A percentile compares a stretch with the other conserved stretches of the same genome.
Evolutionary conservation across 2,329 filamentous ascomycete species (phyloP).

Genomic region (Immersiporthe knoxdaviesiana): DNA sequence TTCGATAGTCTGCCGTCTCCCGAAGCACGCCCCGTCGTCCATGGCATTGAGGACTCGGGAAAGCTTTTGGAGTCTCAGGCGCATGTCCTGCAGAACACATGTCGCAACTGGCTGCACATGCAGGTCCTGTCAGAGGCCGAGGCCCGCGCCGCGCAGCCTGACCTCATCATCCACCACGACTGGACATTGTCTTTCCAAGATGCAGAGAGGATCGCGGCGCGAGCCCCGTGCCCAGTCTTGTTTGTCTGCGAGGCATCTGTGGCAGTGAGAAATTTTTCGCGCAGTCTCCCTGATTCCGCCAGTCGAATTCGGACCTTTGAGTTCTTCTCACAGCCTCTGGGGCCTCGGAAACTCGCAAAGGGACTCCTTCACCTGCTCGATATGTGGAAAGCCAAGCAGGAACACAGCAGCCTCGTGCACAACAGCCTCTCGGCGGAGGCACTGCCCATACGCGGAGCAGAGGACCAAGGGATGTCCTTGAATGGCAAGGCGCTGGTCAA

Average conservation of each 20-base stretch:
- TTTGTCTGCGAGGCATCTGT: conserved; percentile 41
- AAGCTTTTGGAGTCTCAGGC: conserved; percentile 28
- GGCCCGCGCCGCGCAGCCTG: conserved; percentile 26
- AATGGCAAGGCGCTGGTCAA: neutral
- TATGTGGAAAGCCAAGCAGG: conserved; percentile 26
- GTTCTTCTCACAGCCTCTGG: conserved; percentile 45
- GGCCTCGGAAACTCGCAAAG: conserved; percentile 43
- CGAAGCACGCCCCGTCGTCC: conserved; percentile 3
- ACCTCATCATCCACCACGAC: conserved; percentile 35
- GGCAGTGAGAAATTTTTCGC: conserved; percentile 35
- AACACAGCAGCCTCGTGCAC: conserved; percentile 9
- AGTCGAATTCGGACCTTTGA: conserved; percentile 38
- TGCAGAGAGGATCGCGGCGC: conserved; percentile 20
- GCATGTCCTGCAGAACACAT: conserved; percentile 35
- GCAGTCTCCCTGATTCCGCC: conserved; percentile 29
- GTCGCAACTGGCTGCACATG: conserved; percentile 40
- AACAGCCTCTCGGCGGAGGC: neutral
- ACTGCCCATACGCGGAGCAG: neutral
- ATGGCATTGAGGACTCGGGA: conserved; percentile 11
- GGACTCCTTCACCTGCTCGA: conserved; percentile 34
- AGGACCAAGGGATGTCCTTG: neutral
- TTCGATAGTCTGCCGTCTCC: conserved; percentile 20
- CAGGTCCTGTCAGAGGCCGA: conserved; percentile 32
- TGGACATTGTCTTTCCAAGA: conserved; percentile 19
- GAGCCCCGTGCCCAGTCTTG: conserved; percentile 31